Evolutionary conservation across 2,329 filamentous ascomycete genomes (phyloP).

Genomic region (Aureobasidium melanogenum): DNA sequence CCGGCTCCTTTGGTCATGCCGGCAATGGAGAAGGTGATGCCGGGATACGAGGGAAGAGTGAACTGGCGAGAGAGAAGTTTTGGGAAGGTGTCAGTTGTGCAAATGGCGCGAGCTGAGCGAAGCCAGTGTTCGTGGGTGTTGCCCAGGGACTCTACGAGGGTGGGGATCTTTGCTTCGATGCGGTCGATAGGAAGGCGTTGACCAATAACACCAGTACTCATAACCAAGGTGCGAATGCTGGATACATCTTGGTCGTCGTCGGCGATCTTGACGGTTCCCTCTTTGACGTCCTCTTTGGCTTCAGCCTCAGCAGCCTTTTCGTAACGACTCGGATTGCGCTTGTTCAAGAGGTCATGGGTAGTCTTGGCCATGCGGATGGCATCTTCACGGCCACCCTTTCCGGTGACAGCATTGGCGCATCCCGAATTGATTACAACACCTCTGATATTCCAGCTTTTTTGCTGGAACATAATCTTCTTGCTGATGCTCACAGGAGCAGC

Average conservation of each 20-base stretch:
- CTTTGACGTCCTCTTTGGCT: not conserved
- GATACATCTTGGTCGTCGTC: slow-evolving; percentile 33
- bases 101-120: slow-evolving; percentile 78
- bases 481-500: slow-evolving; percentile 89
- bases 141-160: slow-evolving; percentile 62
- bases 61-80: slow-evolving; percentile 86
- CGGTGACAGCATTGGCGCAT: slow-evolving; percentile 94
- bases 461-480: slow-evolving; percentile 54
- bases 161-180: slow-evolving; percentile 74
- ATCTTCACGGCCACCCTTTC: slow-evolving; percentile 80
- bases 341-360: slow-evolving; percentile 59
- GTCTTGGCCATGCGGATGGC: slow-evolving; percentile 72
- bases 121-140: slow-evolving; percentile 80
- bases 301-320: not conserved
- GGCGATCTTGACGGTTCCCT: slow-evolving; percentile 19
- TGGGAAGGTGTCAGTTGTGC: slow-evolving; percentile 96
- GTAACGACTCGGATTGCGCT: slow-evolving; percentile 3
- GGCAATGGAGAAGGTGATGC: slow-evolving; percentile 70
- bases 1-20: slow-evolving; percentile 97
- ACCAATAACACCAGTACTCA: slow-evolving; percentile 97
- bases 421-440: slow-evolving; percentile 90
- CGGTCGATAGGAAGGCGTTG: slow-evolving; percentile 90
- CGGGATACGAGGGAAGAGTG: slow-evolving; percentile 69
- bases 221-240: slow-evolving; percentile 65
- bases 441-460: slow-evolving; percentile 59